Conservation (phyloP, 306 rosid genomes). For the Ochetophila trinervis region DNA sequence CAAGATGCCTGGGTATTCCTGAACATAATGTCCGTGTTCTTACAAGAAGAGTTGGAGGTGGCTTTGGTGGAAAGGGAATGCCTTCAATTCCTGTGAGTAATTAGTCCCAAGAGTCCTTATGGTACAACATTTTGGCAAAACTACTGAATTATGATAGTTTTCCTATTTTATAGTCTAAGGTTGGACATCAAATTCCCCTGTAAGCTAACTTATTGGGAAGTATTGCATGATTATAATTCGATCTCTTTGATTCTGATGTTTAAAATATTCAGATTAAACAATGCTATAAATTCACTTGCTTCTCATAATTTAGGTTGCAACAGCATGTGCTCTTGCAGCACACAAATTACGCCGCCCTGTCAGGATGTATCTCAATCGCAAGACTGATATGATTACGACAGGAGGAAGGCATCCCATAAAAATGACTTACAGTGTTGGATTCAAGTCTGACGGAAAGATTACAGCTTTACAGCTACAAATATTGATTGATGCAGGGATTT, state of each 20-base stretch:
- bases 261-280: not conserved
- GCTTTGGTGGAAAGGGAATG: slow-evolving; percentile 83
- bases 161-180: not conserved
- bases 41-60: slow-evolving; percentile 95
- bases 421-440: slow-evolving; percentile 78
- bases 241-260: not conserved
- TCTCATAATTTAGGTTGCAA: slow-evolving; percentile 58
- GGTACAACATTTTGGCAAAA: not conserved
- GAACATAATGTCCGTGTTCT: slow-evolving; percentile 75
- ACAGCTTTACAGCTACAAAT: slow-evolving; percentile 76
- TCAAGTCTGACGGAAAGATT: slow-evolving; percentile 78
- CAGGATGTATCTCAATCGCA: slow-evolving; percentile 71
- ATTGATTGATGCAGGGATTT: slow-evolving; percentile 75
- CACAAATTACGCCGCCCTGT: slow-evolving; percentile 70
- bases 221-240: too few relatives aligned
- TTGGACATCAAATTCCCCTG: not conserved
- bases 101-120: not conserved
- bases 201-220: too few relatives aligned
- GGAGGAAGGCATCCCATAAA: slow-evolving; percentile 99
- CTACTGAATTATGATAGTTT: slow-evolving; percentile 4
- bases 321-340: slow-evolving; percentile 89
- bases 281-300: not conserved
- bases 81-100: slow-evolving; percentile 68
- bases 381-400: slow-evolving; percentile 86
- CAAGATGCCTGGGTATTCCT: slow-evolving; percentile 78